Conservation (phyloP, 768 basidiomycete species). For the Pleurotus ostreatus region DNA sequence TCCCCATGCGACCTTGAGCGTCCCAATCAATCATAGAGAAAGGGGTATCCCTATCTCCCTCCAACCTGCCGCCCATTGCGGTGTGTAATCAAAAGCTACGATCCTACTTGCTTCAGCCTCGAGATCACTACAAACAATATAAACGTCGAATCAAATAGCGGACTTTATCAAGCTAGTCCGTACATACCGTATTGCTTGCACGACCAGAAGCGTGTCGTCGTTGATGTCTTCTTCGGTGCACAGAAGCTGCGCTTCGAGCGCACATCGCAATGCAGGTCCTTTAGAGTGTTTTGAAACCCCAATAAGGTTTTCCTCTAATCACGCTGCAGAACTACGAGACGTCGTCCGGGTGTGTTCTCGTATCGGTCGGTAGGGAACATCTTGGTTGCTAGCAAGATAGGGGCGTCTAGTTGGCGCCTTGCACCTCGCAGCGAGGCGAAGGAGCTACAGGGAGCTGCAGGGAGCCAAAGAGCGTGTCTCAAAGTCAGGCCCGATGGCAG, state of each 20-base stretch:
- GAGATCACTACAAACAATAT: background rate
- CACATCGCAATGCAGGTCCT: slow-evolving; percentile 1
- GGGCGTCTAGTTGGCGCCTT: no score
- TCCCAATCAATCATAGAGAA: background rate
- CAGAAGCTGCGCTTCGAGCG: background rate
- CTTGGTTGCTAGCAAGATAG: no score
- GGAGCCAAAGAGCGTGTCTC: no score
- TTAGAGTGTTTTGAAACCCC: slow-evolving; percentile 2
- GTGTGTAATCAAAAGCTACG: background rate
- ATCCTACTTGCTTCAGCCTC: slow-evolving; percentile 6
- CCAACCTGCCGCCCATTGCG: background rate
- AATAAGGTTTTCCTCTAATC: background rate
- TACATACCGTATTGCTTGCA: background rate
- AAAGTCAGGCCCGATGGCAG: no score
- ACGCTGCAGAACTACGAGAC: background rate
- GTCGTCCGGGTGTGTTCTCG: no score
- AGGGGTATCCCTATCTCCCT: no score
- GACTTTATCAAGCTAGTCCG: background rate
- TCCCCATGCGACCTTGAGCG: background rate
- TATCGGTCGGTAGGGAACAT: no score
- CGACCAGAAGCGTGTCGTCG: no score
- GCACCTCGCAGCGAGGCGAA: no score
- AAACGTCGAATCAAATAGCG: background rate
- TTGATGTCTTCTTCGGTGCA: background rate
- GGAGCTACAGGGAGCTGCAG: no score